Percentiles rank a stretch among this genome's conserved stretches.
phyloP scores from a whole-genome alignment of 306 rosid species.

The Prunus persica region DNA sequence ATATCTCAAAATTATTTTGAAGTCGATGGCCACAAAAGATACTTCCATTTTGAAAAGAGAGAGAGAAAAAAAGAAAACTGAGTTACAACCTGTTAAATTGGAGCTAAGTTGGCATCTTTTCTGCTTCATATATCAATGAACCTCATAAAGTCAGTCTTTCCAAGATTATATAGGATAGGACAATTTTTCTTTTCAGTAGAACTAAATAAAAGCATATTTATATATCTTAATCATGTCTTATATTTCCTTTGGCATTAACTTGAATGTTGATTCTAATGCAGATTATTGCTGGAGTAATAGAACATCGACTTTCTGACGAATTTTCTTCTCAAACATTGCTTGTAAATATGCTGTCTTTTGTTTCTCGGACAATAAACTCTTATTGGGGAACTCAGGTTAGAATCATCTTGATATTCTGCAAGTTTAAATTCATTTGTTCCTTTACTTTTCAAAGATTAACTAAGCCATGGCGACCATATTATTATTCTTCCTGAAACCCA shows the following conservation, averaged over 20 bases:
- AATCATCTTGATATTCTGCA: conserved; percentile 2
- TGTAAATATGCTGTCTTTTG: conserved; percentile 80
- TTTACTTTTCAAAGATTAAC: background rate
- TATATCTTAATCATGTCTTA: background rate
- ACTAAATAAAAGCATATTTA: background rate
- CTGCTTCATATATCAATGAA: background rate
- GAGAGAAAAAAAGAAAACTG: too few relatives aligned
- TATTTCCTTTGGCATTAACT: conserved; percentile 10
- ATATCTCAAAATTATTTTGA: background rate
- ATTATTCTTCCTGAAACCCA: background rate
- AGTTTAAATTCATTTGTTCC: background rate
- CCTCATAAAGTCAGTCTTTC: background rate
- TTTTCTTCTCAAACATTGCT: conserved; percentile 66
- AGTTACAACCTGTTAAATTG: background rate
- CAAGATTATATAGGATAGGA: background rate
- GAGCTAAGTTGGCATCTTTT: background rate
- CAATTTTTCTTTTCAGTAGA: background rate
- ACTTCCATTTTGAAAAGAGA: background rate
- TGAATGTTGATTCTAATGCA: conserved; percentile 34
- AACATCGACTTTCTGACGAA: conserved; percentile 78
- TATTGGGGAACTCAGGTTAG: conserved; percentile 97
- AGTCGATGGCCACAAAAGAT: background rate
- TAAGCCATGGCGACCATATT: background rate
- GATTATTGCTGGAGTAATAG: conserved; percentile 92
- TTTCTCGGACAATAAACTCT: conserved; percentile 79